These are phyloP conservation scores for Leccinellum luteum DNA, from an alignment of 768 basidiomycete genomes.

Conservation along the genomic window DNA sequence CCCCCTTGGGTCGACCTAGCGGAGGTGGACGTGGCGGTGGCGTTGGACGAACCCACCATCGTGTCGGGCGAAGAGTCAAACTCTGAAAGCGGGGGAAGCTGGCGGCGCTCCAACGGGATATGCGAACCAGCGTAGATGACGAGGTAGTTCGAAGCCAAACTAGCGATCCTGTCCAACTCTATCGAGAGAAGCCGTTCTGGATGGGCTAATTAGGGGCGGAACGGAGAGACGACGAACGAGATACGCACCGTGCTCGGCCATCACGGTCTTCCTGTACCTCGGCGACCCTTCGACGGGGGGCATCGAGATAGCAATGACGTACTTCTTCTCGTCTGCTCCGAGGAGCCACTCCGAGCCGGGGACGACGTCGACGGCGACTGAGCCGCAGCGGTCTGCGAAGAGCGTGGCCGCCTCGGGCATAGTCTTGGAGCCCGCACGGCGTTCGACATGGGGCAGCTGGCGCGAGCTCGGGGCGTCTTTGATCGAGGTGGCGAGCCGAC, in stretches of 20 bases:
- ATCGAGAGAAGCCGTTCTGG: constrained; percentile 46
- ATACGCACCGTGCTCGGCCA: constrained; percentile 55
- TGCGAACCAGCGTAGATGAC: constrained; percentile 63
- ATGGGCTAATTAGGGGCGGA: neutral
- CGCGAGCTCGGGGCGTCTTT: constrained; percentile 50
- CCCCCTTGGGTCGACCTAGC: constrained; percentile 43
- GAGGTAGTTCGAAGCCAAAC: constrained; percentile 57
- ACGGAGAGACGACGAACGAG: neutral
- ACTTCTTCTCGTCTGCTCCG: constrained; percentile 39
- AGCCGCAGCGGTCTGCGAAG: constrained; percentile 53
- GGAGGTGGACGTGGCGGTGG: constrained; percentile 21
- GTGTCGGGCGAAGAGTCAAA: constrained; percentile 28
- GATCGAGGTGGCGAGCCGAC: constrained; percentile 47
- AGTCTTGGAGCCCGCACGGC: constrained; percentile 8
- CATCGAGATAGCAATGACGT: constrained; percentile 56
- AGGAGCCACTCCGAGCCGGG: constrained; percentile 39
- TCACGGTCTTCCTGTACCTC: constrained; percentile 43
- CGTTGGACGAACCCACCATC: constrained; percentile 26
- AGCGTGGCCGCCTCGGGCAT: constrained; percentile 37
- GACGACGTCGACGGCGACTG: constrained; percentile 42
- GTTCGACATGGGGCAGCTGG: constrained; percentile 60
- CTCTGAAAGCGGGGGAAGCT: constrained; percentile 29
- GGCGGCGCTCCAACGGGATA: constrained; percentile 41
- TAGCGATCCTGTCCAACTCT: constrained; percentile 48
- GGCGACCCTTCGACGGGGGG: constrained; percentile 45